These are phyloP conservation scores for Daedaleopsis sinensis DNA, from an alignment of 768 basidiomycete genomes.

Conservation along the genomic window DNA sequence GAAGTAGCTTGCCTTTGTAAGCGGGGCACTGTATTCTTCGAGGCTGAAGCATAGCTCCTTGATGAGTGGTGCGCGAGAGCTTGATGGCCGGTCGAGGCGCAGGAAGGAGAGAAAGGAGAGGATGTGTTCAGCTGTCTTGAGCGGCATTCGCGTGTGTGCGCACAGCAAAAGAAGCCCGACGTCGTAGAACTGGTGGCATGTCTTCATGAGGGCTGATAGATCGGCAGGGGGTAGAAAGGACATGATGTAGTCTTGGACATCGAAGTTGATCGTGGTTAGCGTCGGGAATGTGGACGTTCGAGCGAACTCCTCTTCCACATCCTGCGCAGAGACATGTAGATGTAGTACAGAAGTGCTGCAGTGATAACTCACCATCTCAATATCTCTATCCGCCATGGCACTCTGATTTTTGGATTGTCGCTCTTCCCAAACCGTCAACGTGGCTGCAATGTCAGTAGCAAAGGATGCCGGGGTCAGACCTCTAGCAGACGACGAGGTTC, in stretches of 20 bases:
- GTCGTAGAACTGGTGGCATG: not conserved
- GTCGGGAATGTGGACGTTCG: too few species aligned
- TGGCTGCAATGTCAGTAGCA: too few species aligned
- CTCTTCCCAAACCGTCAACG: too few species aligned
- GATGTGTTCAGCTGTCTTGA: not conserved
- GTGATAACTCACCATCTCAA: too few species aligned
- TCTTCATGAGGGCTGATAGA: not conserved
- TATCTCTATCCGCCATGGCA: too few species aligned
- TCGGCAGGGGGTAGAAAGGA: not conserved
- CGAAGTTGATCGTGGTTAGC: not conserved
- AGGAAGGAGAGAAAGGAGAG: not conserved
- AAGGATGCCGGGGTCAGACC: too few species aligned
- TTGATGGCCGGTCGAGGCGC: not conserved
- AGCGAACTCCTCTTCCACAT: too few species aligned
- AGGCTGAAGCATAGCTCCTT: not conserved
- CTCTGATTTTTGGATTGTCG: too few species aligned
- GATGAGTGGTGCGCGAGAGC: not conserved
- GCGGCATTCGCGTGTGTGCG: not conserved
- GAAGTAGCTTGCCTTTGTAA: not conserved
- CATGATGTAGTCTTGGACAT: not conserved
- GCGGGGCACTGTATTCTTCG: not conserved
- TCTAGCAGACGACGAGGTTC: too few species aligned
- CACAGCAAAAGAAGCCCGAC: not conserved
- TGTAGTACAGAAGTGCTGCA: too few species aligned
- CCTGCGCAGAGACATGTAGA: too few species aligned